Conservation (phyloP, 345 rosid genomes). For the Excoecaria cochinchinensis region DNA sequence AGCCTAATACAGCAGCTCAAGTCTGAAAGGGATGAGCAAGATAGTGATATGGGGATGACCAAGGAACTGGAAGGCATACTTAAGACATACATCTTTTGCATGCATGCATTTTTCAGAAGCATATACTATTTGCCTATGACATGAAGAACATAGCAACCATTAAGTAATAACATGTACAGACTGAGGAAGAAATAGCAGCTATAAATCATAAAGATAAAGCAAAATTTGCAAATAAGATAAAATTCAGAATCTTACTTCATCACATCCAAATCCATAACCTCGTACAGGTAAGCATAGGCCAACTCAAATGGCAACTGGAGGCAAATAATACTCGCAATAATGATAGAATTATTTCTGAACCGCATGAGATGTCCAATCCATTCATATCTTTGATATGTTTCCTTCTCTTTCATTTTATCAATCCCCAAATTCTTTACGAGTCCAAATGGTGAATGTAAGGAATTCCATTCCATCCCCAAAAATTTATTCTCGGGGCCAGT, state of each 20-base stretch:
- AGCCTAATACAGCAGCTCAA: too few relatives aligned
- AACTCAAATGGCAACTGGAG: constrained; percentile 97
- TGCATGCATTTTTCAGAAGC: too few relatives aligned
- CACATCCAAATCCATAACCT: constrained; percentile 52
- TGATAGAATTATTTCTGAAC: constrained; percentile 68
- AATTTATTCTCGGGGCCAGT: constrained; percentile 55
- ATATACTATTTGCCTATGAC: too few relatives aligned
- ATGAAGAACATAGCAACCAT: too few relatives aligned
- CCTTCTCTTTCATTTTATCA: constrained; percentile 60
- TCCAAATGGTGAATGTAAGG: constrained; percentile 50
- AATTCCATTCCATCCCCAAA: constrained; percentile 59
- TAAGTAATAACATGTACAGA: too few relatives aligned
- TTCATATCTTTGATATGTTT: constrained; percentile 78
- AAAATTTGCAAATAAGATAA: not conserved
- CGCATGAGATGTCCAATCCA: constrained; percentile 76
- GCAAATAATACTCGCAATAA: constrained; percentile 75
- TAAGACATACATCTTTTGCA: too few relatives aligned
- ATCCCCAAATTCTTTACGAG: constrained; percentile 38
- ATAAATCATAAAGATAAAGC: not conserved
- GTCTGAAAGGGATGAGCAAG: too few relatives aligned
- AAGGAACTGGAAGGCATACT: too few relatives aligned
- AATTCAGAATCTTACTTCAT: constrained; percentile 52
- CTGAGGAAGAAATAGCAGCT: not conserved
- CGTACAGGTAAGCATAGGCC: constrained; percentile 90
- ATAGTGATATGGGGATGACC: too few relatives aligned